Evolutionary conservation across 2,329 filamentous ascomycete species (phyloP).

Genomic region (Neonectria magnoliae): DNA sequence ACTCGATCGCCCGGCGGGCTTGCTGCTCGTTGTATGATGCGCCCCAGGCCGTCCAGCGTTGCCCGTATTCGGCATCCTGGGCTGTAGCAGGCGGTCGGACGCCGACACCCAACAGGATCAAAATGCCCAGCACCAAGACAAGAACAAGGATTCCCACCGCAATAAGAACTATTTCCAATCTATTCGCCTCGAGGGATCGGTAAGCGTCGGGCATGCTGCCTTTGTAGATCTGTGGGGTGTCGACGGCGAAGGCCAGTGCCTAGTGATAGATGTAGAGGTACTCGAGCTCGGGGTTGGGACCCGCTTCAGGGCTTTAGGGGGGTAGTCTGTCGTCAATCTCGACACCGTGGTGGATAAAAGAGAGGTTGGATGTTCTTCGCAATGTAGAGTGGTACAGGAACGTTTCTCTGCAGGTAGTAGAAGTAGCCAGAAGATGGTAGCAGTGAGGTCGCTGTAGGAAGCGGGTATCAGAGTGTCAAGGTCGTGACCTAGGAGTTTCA

Average conservation of each 20-base stretch:
- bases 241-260: background rate
- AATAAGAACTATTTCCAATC: conserved; percentile 48
- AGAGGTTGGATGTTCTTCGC: background rate
- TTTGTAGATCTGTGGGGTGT: background rate
- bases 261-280: background rate
- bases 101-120: conserved; percentile 45
- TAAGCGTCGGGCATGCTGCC: conserved; percentile 38
- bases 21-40: conserved; percentile 24
- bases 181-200: conserved; percentile 41
- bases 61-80: conserved; percentile 31
- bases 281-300: background rate
- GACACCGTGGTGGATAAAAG: background rate
- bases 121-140: conserved; percentile 45
- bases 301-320: too few relatives aligned
- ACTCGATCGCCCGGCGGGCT: conserved; percentile 14
- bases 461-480: background rate
- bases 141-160: conserved; percentile 47
- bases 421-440: background rate
- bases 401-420: conserved; percentile 20
- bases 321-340: background rate
- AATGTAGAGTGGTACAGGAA: conserved; percentile 16
- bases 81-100: conserved; percentile 28
- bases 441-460: background rate
- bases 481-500: background rate
- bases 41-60: conserved; percentile 33